Conservation (phyloP, 169 alveolate genomes). For the Cryptosporidium andersoni region DNA sequence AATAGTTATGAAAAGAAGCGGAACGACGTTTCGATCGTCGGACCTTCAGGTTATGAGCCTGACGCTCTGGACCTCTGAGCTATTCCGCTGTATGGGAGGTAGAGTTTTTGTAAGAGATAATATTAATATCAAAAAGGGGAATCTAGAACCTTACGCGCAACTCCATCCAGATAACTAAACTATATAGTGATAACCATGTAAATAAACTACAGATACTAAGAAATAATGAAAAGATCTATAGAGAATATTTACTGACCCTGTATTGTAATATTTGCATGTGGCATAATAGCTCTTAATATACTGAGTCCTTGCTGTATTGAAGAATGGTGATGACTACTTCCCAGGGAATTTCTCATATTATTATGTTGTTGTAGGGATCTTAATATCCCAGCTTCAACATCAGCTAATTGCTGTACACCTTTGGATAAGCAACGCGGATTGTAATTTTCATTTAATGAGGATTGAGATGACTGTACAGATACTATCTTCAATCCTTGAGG, state of each 20-base stretch:
- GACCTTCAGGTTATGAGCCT: slow-evolving; percentile 74
- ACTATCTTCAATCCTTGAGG: too few species aligned
- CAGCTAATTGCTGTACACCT: neutral
- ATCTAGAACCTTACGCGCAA: too few species aligned
- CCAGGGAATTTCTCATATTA: neutral
- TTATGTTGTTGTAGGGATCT: slow-evolving; percentile 19
- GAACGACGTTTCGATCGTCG: slow-evolving; percentile 74
- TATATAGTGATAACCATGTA: too few species aligned
- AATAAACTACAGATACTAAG: too few species aligned
- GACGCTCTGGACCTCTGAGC: slow-evolving; percentile 74
- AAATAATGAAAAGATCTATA: too few species aligned
- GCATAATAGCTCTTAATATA: slow-evolving; percentile 64
- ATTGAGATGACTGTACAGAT: slow-evolving; percentile 6
- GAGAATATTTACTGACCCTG: slow-evolving; percentile 35
- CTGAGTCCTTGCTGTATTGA: slow-evolving; percentile 28
- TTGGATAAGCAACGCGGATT: slow-evolving; percentile 9
- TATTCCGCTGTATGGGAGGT: slow-evolving; percentile 30
- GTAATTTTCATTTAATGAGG: neutral
- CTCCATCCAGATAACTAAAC: too few species aligned
- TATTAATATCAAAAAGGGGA: too few species aligned
- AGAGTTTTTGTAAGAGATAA: too few species aligned
- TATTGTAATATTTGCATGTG: slow-evolving; percentile 65
- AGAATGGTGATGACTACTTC: neutral
- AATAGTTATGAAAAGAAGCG: slow-evolving; percentile 25
- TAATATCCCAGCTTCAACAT: slow-evolving; percentile 5